phyloP scores from a whole-genome alignment of 2,329 filamentous ascomycete genomes.

The Alternaria incomplexa region DNA sequence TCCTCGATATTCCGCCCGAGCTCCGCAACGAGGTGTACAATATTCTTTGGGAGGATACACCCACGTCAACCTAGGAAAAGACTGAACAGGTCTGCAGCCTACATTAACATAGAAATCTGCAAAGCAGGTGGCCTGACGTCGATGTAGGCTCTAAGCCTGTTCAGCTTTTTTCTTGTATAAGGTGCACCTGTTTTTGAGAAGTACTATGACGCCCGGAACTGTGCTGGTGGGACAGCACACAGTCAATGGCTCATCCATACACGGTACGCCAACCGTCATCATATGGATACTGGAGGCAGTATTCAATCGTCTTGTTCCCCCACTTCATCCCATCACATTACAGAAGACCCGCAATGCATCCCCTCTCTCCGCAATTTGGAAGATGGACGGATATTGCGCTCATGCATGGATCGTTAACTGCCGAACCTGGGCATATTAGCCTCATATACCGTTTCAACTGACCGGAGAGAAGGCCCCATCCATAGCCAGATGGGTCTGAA shows the following conservation, averaged over 20 bases:
- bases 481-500: background rate
- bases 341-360: background rate
- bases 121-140: too few relatives aligned
- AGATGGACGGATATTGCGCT: background rate
- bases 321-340: background rate
- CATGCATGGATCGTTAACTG: slow-evolving; percentile 2
- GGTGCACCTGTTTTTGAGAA: background rate
- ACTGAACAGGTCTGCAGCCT: too few relatives aligned
- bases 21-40: slow-evolving; percentile 15
- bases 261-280: background rate
- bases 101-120: too few relatives aligned
- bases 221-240: background rate
- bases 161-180: too few relatives aligned
- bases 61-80: background rate
- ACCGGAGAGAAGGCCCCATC: background rate
- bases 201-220: background rate
- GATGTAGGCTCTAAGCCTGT: too few relatives aligned
- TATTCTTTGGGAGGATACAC: background rate
- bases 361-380: background rate
- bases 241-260: background rate
- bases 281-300: background rate
- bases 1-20: slow-evolving; percentile 14
- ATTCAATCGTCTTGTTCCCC: background rate
- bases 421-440: slow-evolving; percentile 1
- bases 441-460: background rate